Evolutionary conservation across 2,329 filamentous ascomycete species (phyloP).

Genomic region (Aspergillus tubingensis): DNA sequence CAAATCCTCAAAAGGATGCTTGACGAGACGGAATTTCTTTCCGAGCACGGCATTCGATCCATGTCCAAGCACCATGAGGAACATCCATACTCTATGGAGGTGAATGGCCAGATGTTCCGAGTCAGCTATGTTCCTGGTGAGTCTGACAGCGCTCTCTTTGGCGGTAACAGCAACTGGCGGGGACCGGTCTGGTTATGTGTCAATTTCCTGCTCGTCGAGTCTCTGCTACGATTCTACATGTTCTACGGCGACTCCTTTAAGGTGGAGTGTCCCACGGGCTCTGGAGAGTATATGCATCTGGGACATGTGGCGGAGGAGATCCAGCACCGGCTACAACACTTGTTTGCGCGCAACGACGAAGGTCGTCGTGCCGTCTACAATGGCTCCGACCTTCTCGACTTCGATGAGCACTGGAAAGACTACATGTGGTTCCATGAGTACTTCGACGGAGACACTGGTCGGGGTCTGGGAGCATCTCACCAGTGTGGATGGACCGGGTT

Average conservation of each 20-base stretch:
- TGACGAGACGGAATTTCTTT: conserved; percentile 89
- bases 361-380: conserved; percentile 87
- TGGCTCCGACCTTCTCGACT: conserved; percentile 82
- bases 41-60: conserved; percentile 85
- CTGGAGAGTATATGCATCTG: conserved; percentile 91
- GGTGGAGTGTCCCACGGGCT: conserved; percentile 91
- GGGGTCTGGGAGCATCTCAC: conserved; percentile 87
- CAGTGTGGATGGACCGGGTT: conserved; percentile 97
- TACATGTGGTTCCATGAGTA: conserved; percentile 96
- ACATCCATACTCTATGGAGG: conserved; percentile 90
- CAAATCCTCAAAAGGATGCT: conserved; percentile 91
- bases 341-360: conserved; percentile 81
- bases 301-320: conserved; percentile 93
- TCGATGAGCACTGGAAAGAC: conserved; percentile 89
- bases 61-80: conserved; percentile 90
- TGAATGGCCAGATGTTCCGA: conserved; percentile 85
- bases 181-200: conserved; percentile 94
- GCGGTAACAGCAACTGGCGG: conserved; percentile 97
- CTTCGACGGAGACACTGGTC: conserved; percentile 89
- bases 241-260: conserved; percentile 89
- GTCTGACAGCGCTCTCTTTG: conserved; percentile 91
- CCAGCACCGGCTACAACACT: conserved; percentile 88
- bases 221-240: conserved; percentile 91
- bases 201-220: conserved; percentile 92
- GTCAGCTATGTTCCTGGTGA: conserved; percentile 93